Evolutionary conservation across 1,284 basidiomycete species (phyloP).

Genomic region (Amylostereum areolatum): DNA sequence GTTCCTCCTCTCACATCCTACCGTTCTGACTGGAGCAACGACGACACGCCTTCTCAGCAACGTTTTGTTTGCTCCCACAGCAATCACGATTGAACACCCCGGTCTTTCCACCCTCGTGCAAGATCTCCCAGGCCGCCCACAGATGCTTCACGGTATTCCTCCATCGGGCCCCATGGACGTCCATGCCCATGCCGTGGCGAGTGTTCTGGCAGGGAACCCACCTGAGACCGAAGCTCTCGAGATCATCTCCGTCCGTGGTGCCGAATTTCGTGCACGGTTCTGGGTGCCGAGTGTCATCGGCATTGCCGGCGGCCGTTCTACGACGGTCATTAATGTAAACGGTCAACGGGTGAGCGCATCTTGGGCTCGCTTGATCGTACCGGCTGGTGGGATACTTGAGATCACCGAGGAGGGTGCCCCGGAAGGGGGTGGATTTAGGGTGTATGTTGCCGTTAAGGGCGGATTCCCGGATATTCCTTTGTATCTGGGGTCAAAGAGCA

Average conservation of each 20-base stretch:
- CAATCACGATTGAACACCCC: slow-evolving; percentile 49
- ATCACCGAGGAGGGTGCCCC: slow-evolving; percentile 27
- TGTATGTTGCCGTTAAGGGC: slow-evolving; percentile 52
- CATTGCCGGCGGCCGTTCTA: slow-evolving; percentile 47
- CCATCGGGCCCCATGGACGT: slow-evolving; percentile 65
- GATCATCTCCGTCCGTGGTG: slow-evolving; percentile 25
- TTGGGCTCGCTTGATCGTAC: slow-evolving; percentile 48
- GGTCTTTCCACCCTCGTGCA: slow-evolving; percentile 62
- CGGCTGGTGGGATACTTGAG: slow-evolving; percentile 31
- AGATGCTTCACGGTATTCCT: slow-evolving; percentile 54
- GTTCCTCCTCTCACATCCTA: slow-evolving; percentile 34
- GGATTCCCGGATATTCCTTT: slow-evolving; percentile 54
- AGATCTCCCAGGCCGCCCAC: slow-evolving; percentile 53
- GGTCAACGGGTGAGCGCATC: slow-evolving; percentile 19
- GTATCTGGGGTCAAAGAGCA: slow-evolving; percentile 61
- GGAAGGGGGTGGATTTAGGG: slow-evolving; percentile 35
- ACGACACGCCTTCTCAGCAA: slow-evolving; percentile 53
- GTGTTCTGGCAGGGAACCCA: slow-evolving; percentile 56
- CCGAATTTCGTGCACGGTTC: slow-evolving; percentile 30
- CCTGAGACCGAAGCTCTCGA: slow-evolving; percentile 54
- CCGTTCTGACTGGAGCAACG: slow-evolving; percentile 39
- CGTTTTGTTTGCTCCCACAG: slow-evolving; percentile 36
- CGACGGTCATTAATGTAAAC: slow-evolving; percentile 37
- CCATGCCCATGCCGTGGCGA: slow-evolving; percentile 53
- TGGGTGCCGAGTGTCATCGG: slow-evolving; percentile 45